Conservation (phyloP, 2,329 filamentous ascomycete genomes). For the Pseudophaeomoniella oleicola region DNA sequence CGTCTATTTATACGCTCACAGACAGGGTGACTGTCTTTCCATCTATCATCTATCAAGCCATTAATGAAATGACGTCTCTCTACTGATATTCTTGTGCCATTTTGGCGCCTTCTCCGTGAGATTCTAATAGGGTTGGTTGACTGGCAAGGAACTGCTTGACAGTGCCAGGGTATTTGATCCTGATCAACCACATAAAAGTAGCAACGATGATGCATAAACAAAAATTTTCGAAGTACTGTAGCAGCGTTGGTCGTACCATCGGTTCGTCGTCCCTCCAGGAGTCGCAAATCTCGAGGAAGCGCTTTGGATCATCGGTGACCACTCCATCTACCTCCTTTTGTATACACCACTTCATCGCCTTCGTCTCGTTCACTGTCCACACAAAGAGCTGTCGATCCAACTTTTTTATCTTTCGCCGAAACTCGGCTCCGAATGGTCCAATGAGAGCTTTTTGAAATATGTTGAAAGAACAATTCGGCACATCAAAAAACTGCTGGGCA, state of each 20-base stretch:
- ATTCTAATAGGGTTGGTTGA: background rate
- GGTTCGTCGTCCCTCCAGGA: slow-evolving; percentile 9
- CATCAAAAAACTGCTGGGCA: slow-evolving; percentile 54
- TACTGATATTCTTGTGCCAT: no score
- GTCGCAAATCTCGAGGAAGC: slow-evolving; percentile 30
- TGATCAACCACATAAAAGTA: slow-evolving; percentile 8
- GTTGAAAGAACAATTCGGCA: slow-evolving; percentile 63
- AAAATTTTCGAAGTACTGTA: slow-evolving; percentile 9
- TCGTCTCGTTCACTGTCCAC: slow-evolving; percentile 77
- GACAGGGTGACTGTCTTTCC: no score
- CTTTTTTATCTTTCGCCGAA: slow-evolving; percentile 47
- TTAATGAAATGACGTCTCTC: no score
- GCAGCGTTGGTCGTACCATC: slow-evolving; percentile 5
- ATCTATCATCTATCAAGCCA: no score
- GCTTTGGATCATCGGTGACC: slow-evolving; percentile 67
- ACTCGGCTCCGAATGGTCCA: slow-evolving; percentile 49
- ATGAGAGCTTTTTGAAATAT: slow-evolving; percentile 56
- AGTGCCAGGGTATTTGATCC: slow-evolving; percentile 9
- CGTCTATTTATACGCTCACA: no score
- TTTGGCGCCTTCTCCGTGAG: background rate
- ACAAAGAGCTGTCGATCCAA: slow-evolving; percentile 49
- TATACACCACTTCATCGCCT: slow-evolving; percentile 72
- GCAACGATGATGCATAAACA: slow-evolving; percentile 9
- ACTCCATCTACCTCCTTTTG: slow-evolving; percentile 56
- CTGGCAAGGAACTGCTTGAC: background rate